Percentiles rank a stretch among this genome's conserved stretches.
Evolutionary conservation across 495 filamentous ascomycete genomes (phyloP).

Genomic region (Rostrohypoxylon terebratum): DNA sequence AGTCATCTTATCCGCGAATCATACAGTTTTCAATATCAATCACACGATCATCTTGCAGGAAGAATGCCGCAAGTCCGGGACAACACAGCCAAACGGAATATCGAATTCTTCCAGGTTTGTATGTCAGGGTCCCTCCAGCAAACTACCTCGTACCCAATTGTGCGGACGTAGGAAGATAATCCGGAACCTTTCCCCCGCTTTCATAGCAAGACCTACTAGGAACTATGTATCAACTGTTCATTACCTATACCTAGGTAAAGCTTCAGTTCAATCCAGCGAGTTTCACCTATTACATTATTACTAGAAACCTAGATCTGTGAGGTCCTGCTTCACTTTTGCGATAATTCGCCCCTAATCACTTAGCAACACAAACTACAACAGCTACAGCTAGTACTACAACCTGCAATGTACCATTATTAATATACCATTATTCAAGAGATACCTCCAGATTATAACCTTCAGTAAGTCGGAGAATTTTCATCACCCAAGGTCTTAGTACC

Average conservation of each 20-base stretch:
- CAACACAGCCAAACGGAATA: constrained; percentile 38
- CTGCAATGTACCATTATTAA: too few relatives aligned
- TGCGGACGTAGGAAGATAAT: constrained; percentile 8
- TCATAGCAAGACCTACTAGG: not conserved
- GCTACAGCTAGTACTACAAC: too few relatives aligned
- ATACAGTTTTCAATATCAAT: constrained; percentile 33
- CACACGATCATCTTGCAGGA: constrained; percentile 47
- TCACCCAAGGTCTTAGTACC: not conserved
- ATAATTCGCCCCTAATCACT: not conserved
- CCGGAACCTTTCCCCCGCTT: constrained; percentile 37
- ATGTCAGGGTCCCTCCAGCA: constrained; percentile 22
- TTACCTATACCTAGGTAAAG: not conserved
- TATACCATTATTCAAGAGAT: not conserved
- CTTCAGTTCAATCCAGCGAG: not conserved
- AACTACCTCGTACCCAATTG: constrained; percentile 13
- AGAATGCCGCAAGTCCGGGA: constrained; percentile 44
- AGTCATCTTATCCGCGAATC: constrained; percentile 32
- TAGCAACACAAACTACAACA: not conserved
- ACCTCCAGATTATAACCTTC: not conserved
- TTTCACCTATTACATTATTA: too few relatives aligned
- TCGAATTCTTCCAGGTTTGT: constrained; percentile 12
- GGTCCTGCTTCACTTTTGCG: not conserved
- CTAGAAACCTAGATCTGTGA: not conserved
- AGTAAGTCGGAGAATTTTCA: not conserved
- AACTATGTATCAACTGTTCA: too few relatives aligned